Evolutionary conservation across 768 basidiomycete species (phyloP), one percentile per base, ranked within the genome.

Genomic region (Pulveroboletus sp.): DNA sequence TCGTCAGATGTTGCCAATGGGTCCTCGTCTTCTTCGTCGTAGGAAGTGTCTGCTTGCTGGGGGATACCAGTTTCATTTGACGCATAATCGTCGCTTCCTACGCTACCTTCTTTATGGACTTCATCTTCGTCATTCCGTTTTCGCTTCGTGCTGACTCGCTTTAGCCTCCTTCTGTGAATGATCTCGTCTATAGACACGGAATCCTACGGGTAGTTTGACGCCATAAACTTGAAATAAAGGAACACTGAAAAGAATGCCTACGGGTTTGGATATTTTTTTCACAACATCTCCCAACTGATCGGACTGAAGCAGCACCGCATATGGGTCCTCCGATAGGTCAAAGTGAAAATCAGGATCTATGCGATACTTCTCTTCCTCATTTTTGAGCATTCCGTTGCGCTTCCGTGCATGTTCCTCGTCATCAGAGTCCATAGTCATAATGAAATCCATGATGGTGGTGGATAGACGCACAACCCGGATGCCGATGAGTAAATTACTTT

Each of bases 181-280:
- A 97, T 94, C 61, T 95, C 91, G 66, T 95, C 88, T 9, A 97
- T 84, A 39, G 86, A 90, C 46, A 95, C 81, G n/a, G 84, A 84
- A 64, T 79, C 72, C 85, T 90, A 55, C 47, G 24, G 51, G 35
- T 33, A 45, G 37, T 56, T 46, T 47, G 53, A 33, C 54, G 30
- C 49, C 31, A 9, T 30, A 38, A 39, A 37, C 15, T 18, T 30
- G 30, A 26, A 44, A 7, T 4, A 33, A 28, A 45, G 37, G 52
- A 45, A 50, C 15, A 5, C 10, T 11, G 42, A 33, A 56, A 57
- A 69, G 15, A 15, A 45, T 76, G 51, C 64, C 43, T 42, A 87
- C 86, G 26, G 79, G 81, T 67, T 79, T 86, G 47, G 71, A 75
- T 38, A 83, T 79, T 39, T 74, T 76, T 69, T 81, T 80, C 28